Evolutionary conservation across 306 rosid genomes (phyloP).

Genomic region (Dicorynia guianensis): DNA sequence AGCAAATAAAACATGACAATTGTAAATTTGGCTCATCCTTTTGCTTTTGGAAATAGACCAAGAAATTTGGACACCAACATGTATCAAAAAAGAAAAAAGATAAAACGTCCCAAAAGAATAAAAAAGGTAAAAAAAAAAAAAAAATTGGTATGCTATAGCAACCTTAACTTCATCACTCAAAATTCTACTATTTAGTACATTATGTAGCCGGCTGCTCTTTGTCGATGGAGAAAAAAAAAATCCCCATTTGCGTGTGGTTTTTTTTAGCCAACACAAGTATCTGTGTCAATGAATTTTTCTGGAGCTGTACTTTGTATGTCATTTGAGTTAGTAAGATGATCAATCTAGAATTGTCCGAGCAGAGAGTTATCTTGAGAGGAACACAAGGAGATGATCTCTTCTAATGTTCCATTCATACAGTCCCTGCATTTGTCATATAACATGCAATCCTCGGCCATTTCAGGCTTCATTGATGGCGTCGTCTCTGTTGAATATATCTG

Average conservation of each 20-base stretch:
- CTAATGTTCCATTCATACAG: slow-evolving; percentile 74
- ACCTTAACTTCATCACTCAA: slow-evolving; percentile 38
- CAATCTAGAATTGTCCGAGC: slow-evolving; percentile 65
- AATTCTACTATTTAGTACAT: slow-evolving; percentile 48
- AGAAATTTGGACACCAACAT: slow-evolving; percentile 36
- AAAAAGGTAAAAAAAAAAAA: slow-evolving; percentile 1
- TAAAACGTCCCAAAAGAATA: slow-evolving; percentile 26
- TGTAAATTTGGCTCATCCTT: slow-evolving; percentile 34
- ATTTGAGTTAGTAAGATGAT: slow-evolving; percentile 34
- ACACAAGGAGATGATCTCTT: slow-evolving; percentile 82
- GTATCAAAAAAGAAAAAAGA: slow-evolving; percentile 14
- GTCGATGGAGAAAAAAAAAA: slow-evolving; percentile 50
- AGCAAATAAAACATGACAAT: slow-evolving; percentile 12
- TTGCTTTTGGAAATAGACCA: slow-evolving; percentile 33
- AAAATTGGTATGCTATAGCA: slow-evolving; percentile 40
- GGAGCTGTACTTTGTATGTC: slow-evolving; percentile 38
- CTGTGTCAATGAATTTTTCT: slow-evolving; percentile 58
- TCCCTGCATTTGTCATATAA: slow-evolving; percentile 62
- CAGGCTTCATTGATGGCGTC: slow-evolving; percentile 54
- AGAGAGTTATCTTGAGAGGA: slow-evolving; percentile 63
- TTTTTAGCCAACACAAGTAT: slow-evolving; percentile 56
- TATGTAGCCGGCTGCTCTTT: slow-evolving; percentile 44
- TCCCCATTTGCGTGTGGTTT: slow-evolving; percentile 57
- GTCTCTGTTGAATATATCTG: slow-evolving; percentile 64
- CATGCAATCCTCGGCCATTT: slow-evolving; percentile 62